These are phyloP conservation scores for Canavalia gladiata DNA, from an alignment of 306 rosid species.

Conservation along the genomic window DNA sequence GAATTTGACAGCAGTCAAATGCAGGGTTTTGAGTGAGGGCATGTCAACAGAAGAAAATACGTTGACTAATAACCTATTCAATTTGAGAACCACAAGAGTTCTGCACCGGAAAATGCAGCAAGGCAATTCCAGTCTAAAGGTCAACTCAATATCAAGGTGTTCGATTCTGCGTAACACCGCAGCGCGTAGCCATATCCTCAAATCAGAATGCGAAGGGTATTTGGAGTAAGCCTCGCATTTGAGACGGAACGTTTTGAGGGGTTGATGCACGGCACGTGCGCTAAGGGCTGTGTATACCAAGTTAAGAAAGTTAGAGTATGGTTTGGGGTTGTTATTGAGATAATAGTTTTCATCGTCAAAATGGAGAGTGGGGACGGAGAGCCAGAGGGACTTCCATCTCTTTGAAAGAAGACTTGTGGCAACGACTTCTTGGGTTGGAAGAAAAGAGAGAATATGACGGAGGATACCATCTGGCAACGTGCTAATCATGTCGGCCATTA, in stretches of 20 bases:
- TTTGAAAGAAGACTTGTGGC: constrained; percentile 29
- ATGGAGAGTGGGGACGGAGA: not conserved
- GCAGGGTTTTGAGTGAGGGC: not conserved
- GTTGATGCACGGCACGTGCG: not conserved
- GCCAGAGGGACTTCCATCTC: constrained; percentile 34
- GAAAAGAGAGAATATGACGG: not conserved
- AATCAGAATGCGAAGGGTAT: not conserved
- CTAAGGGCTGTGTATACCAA: not conserved
- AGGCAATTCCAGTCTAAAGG: not conserved
- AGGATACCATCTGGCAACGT: not conserved
- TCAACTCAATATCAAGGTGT: not conserved
- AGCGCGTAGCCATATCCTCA: not conserved
- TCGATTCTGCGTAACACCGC: not conserved
- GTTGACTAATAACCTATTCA: not conserved
- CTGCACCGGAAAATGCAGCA: not conserved
- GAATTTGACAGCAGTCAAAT: not conserved
- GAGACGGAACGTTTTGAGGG: not conserved
- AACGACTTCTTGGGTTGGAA: not conserved
- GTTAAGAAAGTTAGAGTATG: not conserved
- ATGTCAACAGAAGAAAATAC: not conserved
- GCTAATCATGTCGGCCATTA: not conserved
- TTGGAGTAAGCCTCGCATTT: rapidly evolving
- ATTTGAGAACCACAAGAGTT: constrained; percentile 7
- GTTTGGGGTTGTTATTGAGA: too few species aligned
- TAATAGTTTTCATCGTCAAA: not conserved